Evolutionary conservation across 352 stramenopile genomes (phyloP), one percentile per base, ranked within the genome.

Genomic region (Globisporangium megalacanthum): DNA sequence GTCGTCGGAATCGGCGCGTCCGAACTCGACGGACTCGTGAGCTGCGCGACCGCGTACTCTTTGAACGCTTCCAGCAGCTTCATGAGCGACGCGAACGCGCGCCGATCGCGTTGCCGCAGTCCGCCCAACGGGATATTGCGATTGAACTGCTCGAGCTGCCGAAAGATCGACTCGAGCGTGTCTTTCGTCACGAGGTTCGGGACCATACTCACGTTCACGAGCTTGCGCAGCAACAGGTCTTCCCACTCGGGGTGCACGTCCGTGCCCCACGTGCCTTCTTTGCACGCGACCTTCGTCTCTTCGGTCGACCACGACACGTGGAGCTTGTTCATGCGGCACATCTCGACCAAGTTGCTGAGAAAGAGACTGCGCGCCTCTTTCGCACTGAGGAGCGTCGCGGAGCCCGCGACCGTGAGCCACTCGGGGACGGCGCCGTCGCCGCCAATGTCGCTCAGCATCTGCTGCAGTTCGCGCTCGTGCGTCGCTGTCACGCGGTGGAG

Each of bases 261-360:
- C 6, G 79, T 86, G 6, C 73, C 73, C 85, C 85, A 95, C 4
- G 77, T 91, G 47, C 85, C 85, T 72, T 93, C 85, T 58, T 95
- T 95, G 64, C 85, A 95, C 1, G 73, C 85, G 58, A 93, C 73
- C 60, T 77, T 81, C 7, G 85, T 93, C 61, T 95, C 85, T 70
- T 92, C 85, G 0, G 85, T 93, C 31, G 85, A 95, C 85, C 82
- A 93, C 8, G 80, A 79, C 35, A 95, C 75, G 52, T 95, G 85
- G 25, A 93, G 55, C 60, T 93, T 92, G 71, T 93, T 95, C 79
- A 93, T 89, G 8, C 81, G 77, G 42, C 82, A 92, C 80, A 95
- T 92, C 53, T 95, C 85, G 52, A 95, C 85, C 70, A 95, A 72
- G 52, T 95, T 95, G 61, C 79, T 83, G 47, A 95, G 41, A 55